Evolutionary conservation across 192 early-diverging fungal species (phyloP).

Genomic region (Coemansia sp.): DNA sequence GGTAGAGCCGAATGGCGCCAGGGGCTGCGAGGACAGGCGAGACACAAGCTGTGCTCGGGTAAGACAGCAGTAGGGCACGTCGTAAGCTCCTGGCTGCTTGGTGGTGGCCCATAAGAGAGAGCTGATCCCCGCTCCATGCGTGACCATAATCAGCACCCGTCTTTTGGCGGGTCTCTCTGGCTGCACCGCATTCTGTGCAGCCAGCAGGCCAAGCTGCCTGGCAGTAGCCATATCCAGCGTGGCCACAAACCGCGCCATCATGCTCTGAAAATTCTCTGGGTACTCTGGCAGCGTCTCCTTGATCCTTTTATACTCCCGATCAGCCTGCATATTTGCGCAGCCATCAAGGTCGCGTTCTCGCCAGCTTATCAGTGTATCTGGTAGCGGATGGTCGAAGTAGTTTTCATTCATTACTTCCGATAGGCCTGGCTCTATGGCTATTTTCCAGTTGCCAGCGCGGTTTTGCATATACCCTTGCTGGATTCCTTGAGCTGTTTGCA

Average conservation of each 20-base stretch:
- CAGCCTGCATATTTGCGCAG: slow-evolving; percentile 18
- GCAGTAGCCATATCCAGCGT: slow-evolving; percentile 23
- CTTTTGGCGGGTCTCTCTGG: background rate
- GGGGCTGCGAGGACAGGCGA: slow-evolving; percentile 12
- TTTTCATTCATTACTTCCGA: slow-evolving; percentile 47
- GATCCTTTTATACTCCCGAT: slow-evolving; percentile 7
- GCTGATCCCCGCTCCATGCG: slow-evolving; percentile 44
- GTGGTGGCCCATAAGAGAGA: slow-evolving; percentile 48
- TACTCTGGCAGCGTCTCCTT: slow-evolving; percentile 22
- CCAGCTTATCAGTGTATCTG: slow-evolving; percentile 20
- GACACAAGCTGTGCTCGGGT: slow-evolving; percentile 17
- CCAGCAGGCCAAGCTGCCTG: slow-evolving; percentile 5
- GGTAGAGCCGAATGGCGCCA: slow-evolving; percentile 30
- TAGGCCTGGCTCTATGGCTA: slow-evolving; percentile 44
- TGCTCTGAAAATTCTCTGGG: slow-evolving; percentile 43
- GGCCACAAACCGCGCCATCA: slow-evolving; percentile 44
- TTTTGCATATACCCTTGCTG: slow-evolving; percentile 18
- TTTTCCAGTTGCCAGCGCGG: slow-evolving; percentile 1
- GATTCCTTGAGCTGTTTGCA: slow-evolving; percentile 34
- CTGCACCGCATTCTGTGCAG: too few species aligned
- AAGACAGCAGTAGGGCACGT: slow-evolving; percentile 40
- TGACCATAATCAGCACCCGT: slow-evolving; percentile 37
- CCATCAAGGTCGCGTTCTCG: slow-evolving; percentile 9
- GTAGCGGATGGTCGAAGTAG: slow-evolving; percentile 35
- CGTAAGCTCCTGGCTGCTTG: slow-evolving; percentile 16